Evolutionary conservation across 352 stramenopile species (phyloP).

Genomic region (Pythium biforme): DNA sequence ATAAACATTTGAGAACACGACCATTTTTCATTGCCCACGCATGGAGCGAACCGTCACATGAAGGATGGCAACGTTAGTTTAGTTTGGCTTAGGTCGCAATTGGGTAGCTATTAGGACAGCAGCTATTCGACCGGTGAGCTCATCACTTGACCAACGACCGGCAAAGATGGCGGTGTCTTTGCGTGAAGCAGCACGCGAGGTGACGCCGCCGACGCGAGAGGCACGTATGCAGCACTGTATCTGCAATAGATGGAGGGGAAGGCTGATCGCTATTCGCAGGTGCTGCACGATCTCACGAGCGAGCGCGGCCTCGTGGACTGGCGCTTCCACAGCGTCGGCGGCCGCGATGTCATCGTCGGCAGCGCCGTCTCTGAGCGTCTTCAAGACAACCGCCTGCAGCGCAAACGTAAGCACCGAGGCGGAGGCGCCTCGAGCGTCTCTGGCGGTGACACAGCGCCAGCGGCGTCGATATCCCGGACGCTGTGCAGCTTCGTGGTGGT

Average conservation of each 20-base stretch:
- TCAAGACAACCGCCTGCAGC: slow-evolving; percentile 17
- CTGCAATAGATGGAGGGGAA: neutral
- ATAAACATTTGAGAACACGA: no score
- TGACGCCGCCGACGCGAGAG: slow-evolving; percentile 5
- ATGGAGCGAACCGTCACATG: no score
- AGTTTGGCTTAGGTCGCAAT: neutral
- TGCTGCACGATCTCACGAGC: slow-evolving; percentile 15
- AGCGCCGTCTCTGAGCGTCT: slow-evolving; percentile 5
- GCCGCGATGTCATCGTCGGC: slow-evolving; percentile 11
- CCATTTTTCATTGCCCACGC: no score
- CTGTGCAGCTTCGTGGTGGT: slow-evolving; percentile 13
- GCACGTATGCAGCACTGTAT: neutral
- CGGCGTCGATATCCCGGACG: neutral
- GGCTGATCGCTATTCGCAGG: neutral
- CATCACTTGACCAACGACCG: no score
- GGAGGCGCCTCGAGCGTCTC: no score
- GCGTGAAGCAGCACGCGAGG: neutral
- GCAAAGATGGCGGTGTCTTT: neutral
- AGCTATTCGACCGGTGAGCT: no score
- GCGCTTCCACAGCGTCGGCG: neutral
- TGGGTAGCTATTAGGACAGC: no score
- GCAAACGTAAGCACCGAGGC: slow-evolving; percentile 15
- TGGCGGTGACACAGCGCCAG: neutral
- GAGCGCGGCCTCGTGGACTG: slow-evolving; percentile 14
- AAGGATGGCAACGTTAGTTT: neutral